Percentiles rank a stretch among this genome's conserved stretches.
Conservation (phyloP, 2,329 filamentous ascomycete species). For the Tolypocladium nubicola region DNA sequence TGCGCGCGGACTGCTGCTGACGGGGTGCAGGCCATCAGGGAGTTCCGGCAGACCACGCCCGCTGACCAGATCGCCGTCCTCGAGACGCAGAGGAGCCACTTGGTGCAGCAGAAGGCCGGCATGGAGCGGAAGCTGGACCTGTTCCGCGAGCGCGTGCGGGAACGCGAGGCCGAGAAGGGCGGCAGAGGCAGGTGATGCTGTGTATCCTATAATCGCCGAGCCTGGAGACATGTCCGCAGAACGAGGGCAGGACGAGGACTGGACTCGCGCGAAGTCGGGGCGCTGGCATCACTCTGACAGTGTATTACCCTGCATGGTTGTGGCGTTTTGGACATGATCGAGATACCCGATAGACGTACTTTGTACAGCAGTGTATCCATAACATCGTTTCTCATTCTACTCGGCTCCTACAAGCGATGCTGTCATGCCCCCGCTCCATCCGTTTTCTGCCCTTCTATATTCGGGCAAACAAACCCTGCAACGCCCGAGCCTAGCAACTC, state of each 20-base stretch:
- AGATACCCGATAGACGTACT: slow-evolving; percentile 1
- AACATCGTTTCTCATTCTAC: not conserved
- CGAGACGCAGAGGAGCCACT: slow-evolving; percentile 27
- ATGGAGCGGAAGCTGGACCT: slow-evolving; percentile 31
- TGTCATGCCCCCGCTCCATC: not conserved
- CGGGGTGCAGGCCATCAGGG: slow-evolving; percentile 16
- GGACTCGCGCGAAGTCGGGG: not conserved
- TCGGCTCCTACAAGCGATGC: not conserved
- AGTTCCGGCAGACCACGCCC: slow-evolving; percentile 26
- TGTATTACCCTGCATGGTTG: not conserved
- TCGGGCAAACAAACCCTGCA: not conserved
- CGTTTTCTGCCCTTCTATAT: not conserved
- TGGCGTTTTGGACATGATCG: slow-evolving; percentile 3
- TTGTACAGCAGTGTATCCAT: not conserved
- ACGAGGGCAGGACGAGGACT: not conserved
- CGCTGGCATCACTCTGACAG: not conserved
- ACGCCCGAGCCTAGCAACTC: not conserved
- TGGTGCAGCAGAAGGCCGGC: slow-evolving; percentile 26
- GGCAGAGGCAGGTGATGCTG: slow-evolving; percentile 2
- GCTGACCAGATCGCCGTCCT: slow-evolving; percentile 35
- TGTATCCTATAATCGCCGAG: not conserved
- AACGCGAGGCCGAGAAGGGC: slow-evolving; percentile 20
- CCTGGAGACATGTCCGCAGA: too few species aligned
- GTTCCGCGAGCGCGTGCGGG: slow-evolving; percentile 27
- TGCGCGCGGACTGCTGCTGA: not conserved